Conservation (phyloP, 2,329 filamentous ascomycete species). For the Fusarium sp. region DNA sequence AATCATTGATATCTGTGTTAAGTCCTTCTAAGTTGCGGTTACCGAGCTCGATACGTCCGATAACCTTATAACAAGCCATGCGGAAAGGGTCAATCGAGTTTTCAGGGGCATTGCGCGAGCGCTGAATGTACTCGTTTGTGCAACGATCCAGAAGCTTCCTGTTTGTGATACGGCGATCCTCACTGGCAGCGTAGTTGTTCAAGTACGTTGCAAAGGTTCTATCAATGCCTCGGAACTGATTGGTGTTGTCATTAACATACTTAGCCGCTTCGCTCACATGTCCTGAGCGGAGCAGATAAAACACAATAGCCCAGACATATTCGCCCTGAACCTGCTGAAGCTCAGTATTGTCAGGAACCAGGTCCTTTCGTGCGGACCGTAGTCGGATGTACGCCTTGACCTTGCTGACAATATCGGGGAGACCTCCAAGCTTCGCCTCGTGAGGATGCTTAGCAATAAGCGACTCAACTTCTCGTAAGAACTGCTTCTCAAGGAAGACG, state of each 20-base stretch:
- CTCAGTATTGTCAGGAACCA: slow-evolving; percentile 82
- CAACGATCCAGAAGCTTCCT: slow-evolving; percentile 86
- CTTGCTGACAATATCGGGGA: slow-evolving; percentile 88
- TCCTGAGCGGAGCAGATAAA: slow-evolving; percentile 88
- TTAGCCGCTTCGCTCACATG: slow-evolving; percentile 84
- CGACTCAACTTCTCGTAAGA: slow-evolving; percentile 80
- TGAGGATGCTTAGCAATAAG: slow-evolving; percentile 84
- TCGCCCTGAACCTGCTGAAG: slow-evolving; percentile 84
- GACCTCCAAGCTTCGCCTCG: slow-evolving; percentile 89
- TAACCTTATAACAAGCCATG: slow-evolving; percentile 97
- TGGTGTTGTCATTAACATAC: slow-evolving; percentile 83
- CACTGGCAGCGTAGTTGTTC: slow-evolving; percentile 80
- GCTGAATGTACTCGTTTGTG: slow-evolving; percentile 88
- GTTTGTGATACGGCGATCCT: slow-evolving; percentile 77
- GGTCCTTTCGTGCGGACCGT: slow-evolving; percentile 80
- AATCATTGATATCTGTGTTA: slow-evolving; percentile 74
- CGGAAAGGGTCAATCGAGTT: slow-evolving; percentile 93
- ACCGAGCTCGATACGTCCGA: slow-evolving; percentile 79
- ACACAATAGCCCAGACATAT: slow-evolving; percentile 93
- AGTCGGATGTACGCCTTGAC: slow-evolving; percentile 92
- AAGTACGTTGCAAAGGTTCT: slow-evolving; percentile 90
- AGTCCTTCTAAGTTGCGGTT: slow-evolving; percentile 72
- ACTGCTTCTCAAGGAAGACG: slow-evolving; percentile 81
- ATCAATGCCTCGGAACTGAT: slow-evolving; percentile 89
- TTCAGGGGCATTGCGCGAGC: slow-evolving; percentile 83